Evolutionary conservation across 352 stramenopile genomes (phyloP).

Genomic region (Pythium guiyangense): DNA sequence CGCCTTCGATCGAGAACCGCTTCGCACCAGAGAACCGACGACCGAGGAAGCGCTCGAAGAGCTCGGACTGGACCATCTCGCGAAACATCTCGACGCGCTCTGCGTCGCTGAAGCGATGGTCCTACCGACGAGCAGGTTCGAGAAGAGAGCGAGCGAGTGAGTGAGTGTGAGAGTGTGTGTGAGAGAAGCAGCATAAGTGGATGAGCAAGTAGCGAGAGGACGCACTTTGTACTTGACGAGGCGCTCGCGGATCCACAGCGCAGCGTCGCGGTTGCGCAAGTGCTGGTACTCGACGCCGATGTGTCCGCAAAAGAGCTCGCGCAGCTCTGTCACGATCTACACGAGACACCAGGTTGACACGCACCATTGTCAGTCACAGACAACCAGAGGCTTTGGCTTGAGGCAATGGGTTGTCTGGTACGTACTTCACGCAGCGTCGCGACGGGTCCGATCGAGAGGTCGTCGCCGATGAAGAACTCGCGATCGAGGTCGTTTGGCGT

Average conservation of each 20-base stretch:
- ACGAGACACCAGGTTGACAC: neutral
- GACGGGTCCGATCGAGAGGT: constrained; percentile 79
- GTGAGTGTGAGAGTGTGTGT: too few species aligned
- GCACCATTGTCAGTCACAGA: neutral
- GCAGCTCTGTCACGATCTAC: constrained; percentile 91
- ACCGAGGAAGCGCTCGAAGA: constrained; percentile 98
- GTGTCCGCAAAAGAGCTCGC: constrained; percentile 95
- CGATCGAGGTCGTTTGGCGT: constrained; percentile 86
- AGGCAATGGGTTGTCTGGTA: neutral
- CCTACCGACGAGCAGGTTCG: constrained; percentile 10
- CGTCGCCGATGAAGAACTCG: constrained; percentile 90
- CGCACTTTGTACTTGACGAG: constrained; percentile 52
- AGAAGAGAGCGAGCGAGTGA: neutral
- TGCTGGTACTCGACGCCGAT: constrained; percentile 99
- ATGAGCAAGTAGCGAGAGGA: too few species aligned
- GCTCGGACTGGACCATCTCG: constrained; percentile 93
- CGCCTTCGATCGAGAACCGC: constrained; percentile 98
- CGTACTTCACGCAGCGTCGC: constrained; percentile 62
- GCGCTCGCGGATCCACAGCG: constrained; percentile 71
- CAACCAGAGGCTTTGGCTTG: neutral
- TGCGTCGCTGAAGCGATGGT: constrained; percentile 50
- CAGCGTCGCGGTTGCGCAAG: constrained; percentile 90
- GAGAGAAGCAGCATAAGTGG: neutral
- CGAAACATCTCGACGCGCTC: constrained; percentile 95
- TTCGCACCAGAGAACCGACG: constrained; percentile 94